Conservation (phyloP, 352 stramenopile species). For the Phytophthora nicotianae region DNA sequence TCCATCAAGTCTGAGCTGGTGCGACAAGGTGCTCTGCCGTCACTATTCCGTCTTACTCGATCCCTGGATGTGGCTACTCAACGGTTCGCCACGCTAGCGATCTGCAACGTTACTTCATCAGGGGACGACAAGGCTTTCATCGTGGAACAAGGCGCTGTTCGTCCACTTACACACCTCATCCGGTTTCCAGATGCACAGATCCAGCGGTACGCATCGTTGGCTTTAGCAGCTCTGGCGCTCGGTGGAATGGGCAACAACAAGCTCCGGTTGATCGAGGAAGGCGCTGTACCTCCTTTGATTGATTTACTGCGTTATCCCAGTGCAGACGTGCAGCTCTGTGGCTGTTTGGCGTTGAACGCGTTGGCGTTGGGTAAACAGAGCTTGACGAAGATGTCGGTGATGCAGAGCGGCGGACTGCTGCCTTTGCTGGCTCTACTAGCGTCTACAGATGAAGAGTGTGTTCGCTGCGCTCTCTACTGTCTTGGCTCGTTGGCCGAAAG, state of each 20-base stretch:
- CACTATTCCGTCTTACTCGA: slow-evolving; percentile 94
- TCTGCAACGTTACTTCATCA: slow-evolving; percentile 92
- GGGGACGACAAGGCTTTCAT: slow-evolving; percentile 89
- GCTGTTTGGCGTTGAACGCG: slow-evolving; percentile 92
- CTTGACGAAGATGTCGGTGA: slow-evolving; percentile 89
- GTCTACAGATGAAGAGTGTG: slow-evolving; percentile 89
- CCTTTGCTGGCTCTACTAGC: slow-evolving; percentile 89
- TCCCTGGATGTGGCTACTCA: slow-evolving; percentile 93
- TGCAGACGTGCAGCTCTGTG: slow-evolving; percentile 92
- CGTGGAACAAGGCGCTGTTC: slow-evolving; percentile 91
- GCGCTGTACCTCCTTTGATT: slow-evolving; percentile 91
- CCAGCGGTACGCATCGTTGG: slow-evolving; percentile 93
- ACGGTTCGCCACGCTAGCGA: slow-evolving; percentile 93
- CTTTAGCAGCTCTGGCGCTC: slow-evolving; percentile 91
- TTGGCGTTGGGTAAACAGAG: slow-evolving; percentile 87
- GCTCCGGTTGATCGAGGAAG: slow-evolving; percentile 91
- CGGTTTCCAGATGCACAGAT: slow-evolving; percentile 96
- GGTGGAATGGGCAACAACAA: slow-evolving; percentile 94
- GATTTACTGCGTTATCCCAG: slow-evolving; percentile 95
- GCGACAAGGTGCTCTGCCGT: slow-evolving; percentile 76
- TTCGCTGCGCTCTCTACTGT: slow-evolving; percentile 91
- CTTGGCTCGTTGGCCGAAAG: slow-evolving; percentile 93
- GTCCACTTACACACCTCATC: slow-evolving; percentile 94
- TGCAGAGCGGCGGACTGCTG: slow-evolving; percentile 90
- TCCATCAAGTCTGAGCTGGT: slow-evolving; percentile 88